These are phyloP conservation scores for Lentithecium fluviatile DNA, from an alignment of 495 filamentous ascomycete species.

Conservation along the genomic window DNA sequence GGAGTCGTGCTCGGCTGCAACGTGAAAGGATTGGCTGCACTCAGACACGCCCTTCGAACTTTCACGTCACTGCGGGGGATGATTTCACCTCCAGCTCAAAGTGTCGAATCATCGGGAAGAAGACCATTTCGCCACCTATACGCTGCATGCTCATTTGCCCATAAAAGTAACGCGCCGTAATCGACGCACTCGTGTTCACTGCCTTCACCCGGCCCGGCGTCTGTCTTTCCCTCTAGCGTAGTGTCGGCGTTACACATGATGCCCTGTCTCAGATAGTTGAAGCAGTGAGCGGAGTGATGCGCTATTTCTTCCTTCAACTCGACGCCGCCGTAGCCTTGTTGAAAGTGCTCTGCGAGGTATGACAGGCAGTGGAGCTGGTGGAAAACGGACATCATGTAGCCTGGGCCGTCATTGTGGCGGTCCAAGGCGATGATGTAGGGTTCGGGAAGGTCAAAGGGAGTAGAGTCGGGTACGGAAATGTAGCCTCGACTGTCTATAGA, in stretches of 20 bases:
- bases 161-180: slow-evolving; percentile 26
- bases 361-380: slow-evolving; percentile 56
- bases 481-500: slow-evolving; percentile 45
- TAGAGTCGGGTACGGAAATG: slow-evolving; percentile 41
- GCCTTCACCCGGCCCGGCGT: slow-evolving; percentile 22
- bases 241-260: slow-evolving; percentile 51
- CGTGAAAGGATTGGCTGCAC: no score
- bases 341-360: slow-evolving; percentile 47
- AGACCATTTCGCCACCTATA: slow-evolving; percentile 15
- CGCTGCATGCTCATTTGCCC: slow-evolving; percentile 26
- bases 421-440: slow-evolving; percentile 41
- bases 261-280: slow-evolving; percentile 51
- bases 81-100: neutral
- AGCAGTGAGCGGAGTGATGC: slow-evolving; percentile 52
- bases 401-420: slow-evolving; percentile 43
- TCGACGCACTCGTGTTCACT: slow-evolving; percentile 24
- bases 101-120: slow-evolving; percentile 14
- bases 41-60: no score
- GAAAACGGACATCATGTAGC: slow-evolving; percentile 53
- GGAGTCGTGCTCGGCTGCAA: no score
- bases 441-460: slow-evolving; percentile 41
- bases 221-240: slow-evolving; percentile 47
- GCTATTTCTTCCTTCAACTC: slow-evolving; percentile 42
- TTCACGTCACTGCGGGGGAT: no score
- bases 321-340: slow-evolving; percentile 44